These are phyloP conservation scores for Leucosporidium yakuticum DNA, from an alignment of 768 basidiomycete species.

Conservation along the genomic window DNA sequence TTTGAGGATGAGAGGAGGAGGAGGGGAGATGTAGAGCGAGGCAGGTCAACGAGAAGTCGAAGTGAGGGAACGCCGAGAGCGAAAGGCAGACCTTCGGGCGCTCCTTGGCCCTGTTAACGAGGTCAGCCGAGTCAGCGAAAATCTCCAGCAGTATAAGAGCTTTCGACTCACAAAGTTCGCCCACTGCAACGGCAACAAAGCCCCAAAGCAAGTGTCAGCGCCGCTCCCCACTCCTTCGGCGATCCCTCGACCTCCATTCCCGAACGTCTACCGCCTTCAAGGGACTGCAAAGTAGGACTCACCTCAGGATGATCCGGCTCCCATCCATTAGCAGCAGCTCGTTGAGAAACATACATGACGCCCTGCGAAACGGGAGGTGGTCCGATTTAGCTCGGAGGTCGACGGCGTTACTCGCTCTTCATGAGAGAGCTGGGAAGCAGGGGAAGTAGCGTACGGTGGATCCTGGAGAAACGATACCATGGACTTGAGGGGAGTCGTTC, in stretches of 20 bases:
- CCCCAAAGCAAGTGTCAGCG: too few relatives aligned
- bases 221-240: too few relatives aligned
- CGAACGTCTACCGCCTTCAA: not conserved
- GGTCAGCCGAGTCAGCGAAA: not conserved
- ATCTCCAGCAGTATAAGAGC: conserved; percentile 38
- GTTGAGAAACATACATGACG: conserved; percentile 77
- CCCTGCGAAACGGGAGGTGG: conserved; percentile 39
- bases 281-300: too few relatives aligned
- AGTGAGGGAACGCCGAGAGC: not conserved
- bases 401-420: too few relatives aligned
- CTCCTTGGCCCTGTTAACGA: conserved; percentile 25
- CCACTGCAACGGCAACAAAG: conserved; percentile 21
- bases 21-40: too few relatives aligned
- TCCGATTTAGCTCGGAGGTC: not conserved
- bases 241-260: too few relatives aligned
- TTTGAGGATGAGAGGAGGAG: too few relatives aligned
- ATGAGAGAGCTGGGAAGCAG: too few relatives aligned
- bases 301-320: conserved; percentile 47
- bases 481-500: not conserved
- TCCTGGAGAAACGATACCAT: not conserved
- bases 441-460: not conserved
- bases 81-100: conserved; percentile 49
- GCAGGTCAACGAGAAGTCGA: too few relatives aligned
- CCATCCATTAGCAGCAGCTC: conserved; percentile 94
- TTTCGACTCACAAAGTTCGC: conserved; percentile 44